phyloP scores from a whole-genome alignment of 768 basidiomycete genomes.

The Boletus barrowsii region DNA sequence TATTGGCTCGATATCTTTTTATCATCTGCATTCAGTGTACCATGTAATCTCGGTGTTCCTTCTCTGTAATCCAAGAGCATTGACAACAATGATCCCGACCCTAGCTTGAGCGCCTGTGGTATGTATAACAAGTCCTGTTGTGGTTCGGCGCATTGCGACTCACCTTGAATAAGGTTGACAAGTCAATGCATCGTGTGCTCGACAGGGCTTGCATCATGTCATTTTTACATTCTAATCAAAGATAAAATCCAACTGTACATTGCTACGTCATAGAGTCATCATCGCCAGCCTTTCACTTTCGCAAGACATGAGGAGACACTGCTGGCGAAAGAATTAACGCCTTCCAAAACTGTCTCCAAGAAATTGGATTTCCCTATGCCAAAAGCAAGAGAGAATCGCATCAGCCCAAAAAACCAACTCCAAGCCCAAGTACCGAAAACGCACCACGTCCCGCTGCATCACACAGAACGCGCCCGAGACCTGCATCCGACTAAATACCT shows the following conservation, averaged over 20 bases:
- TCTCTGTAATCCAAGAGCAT: conserved; percentile 17
- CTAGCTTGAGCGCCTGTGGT: too few species aligned
- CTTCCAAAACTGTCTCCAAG: conserved; percentile 78
- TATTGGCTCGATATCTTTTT: conserved; percentile 26
- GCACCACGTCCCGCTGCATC: conserved; percentile 66
- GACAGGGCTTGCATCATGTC: too few species aligned
- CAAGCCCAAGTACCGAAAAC: conserved; percentile 19
- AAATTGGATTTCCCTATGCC: conserved; percentile 68
- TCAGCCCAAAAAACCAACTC: neutral
- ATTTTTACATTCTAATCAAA: neutral
- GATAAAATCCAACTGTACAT: neutral
- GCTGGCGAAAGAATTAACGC: conserved; percentile 47
- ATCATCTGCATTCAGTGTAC: conserved; percentile 30
- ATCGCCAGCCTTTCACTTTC: conserved; percentile 3
- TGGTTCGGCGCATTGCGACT: too few species aligned
- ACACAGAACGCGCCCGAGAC: conserved; percentile 61
- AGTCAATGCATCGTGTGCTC: too few species aligned
- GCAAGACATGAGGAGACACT: conserved; percentile 58
- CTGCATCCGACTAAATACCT: conserved; percentile 51
- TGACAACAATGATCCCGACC: neutral
- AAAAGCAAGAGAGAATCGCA: neutral
- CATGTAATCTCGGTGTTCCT: conserved; percentile 20
- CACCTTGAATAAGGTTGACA: too few species aligned
- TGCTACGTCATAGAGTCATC: neutral
- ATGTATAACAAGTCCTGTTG: too few species aligned